phyloP scores from a whole-genome alignment of 495 filamentous ascomycete species.

The Aspergillus bridgeri region DNA sequence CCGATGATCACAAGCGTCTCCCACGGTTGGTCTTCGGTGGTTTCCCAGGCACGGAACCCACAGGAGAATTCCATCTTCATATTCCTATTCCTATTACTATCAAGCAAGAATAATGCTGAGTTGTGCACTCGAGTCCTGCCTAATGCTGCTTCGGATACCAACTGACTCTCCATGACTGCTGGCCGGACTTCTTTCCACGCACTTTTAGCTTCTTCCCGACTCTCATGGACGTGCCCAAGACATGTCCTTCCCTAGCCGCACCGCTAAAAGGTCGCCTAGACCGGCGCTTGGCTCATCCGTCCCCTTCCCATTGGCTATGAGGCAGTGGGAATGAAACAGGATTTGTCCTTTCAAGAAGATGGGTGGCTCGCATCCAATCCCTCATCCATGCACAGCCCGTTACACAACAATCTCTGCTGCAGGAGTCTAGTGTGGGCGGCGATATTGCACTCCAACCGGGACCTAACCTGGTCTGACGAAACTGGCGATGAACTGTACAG shows the following conservation, averaged over 20 bases:
- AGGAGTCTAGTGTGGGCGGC: background rate
- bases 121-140: too few relatives aligned
- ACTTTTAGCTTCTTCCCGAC: too few relatives aligned
- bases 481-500: background rate
- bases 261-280: background rate
- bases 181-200: too few relatives aligned
- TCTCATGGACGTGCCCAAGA: background rate
- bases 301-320: background rate
- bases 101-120: too few relatives aligned
- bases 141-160: too few relatives aligned
- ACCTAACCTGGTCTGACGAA: background rate
- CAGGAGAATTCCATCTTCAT: too few relatives aligned
- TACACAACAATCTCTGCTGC: background rate
- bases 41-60: background rate
- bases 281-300: background rate
- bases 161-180: too few relatives aligned
- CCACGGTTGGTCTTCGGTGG: background rate
- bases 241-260: background rate
- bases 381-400: background rate
- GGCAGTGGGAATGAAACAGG: background rate
- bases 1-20: background rate
- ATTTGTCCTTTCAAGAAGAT: background rate
- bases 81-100: too few relatives aligned
- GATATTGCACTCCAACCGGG: background rate
- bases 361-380: background rate